Conservation (phyloP, 208 protist species). For the Crithidia brevicula region DNA sequence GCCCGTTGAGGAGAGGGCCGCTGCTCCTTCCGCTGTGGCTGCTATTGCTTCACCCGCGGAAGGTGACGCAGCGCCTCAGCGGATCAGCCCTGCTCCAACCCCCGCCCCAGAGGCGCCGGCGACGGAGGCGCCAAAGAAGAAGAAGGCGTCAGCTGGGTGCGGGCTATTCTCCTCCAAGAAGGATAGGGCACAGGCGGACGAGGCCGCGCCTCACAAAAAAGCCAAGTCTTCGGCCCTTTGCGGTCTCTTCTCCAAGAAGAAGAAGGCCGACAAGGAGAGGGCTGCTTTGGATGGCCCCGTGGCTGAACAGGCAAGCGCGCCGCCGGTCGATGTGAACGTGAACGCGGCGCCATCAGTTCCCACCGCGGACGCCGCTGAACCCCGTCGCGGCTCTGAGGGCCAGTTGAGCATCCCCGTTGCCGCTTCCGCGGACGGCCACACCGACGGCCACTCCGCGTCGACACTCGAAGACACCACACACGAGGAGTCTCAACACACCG, state of each 20-base stretch:
- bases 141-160: constrained; percentile 5
- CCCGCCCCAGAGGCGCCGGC: not conserved
- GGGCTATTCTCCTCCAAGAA: constrained; percentile 4
- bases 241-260: constrained; percentile 8
- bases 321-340: not conserved
- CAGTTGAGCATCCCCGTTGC: constrained; percentile 21
- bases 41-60: not conserved
- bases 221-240: not conserved
- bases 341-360: too few species aligned
- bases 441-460: too few species aligned
- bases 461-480: too few species aligned
- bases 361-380: too few species aligned
- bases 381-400: not conserved
- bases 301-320: not conserved
- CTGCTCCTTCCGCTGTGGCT: not conserved
- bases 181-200: not conserved
- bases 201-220: not conserved
- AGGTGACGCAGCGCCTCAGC: not conserved
- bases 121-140: not conserved
- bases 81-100: not conserved
- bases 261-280: constrained; percentile 6
- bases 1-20: not conserved
- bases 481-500: too few species aligned
- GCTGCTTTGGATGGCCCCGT: not conserved
- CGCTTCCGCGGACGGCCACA: not conserved